These are phyloP conservation scores for Elsinoe necatrix DNA, from an alignment of 2,329 filamentous ascomycete genomes.

Conservation along the genomic window DNA sequence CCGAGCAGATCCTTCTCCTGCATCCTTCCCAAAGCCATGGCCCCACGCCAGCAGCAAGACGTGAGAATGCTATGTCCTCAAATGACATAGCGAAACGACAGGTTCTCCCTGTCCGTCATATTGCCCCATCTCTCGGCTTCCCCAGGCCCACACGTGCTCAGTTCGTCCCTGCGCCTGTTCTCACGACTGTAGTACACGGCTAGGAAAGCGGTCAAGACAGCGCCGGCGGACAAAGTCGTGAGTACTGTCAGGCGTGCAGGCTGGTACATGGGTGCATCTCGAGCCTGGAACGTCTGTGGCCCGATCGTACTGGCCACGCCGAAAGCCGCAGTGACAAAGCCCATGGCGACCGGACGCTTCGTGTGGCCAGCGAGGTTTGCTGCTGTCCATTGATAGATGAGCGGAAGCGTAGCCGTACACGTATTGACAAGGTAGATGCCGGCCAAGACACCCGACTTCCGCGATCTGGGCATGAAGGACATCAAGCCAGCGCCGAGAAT, in stretches of 20 bases:
- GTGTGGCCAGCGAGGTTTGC: conserved; percentile 57
- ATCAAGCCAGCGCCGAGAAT: conserved; percentile 17
- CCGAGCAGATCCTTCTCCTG: background rate
- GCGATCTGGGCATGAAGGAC: conserved; percentile 32
- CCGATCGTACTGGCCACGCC: conserved; percentile 31
- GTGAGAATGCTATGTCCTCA: background rate
- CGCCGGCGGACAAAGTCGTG: background rate
- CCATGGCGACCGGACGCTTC: conserved; percentile 58
- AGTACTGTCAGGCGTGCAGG: conserved; percentile 24
- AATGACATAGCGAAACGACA: conserved; percentile 2
- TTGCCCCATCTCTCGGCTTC: conserved; percentile 13
- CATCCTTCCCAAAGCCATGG: background rate
- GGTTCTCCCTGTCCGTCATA: conserved; percentile 11
- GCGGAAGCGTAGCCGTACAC: conserved; percentile 26
- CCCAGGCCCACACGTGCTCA: background rate
- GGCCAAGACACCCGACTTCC: conserved; percentile 33
- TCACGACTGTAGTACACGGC: conserved; percentile 9
- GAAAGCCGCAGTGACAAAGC: conserved; percentile 11
- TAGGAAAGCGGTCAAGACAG: conserved; percentile 2
- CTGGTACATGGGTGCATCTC: conserved; percentile 29
- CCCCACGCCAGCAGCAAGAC: background rate
- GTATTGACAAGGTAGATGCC: conserved; percentile 28
- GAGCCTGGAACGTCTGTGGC: conserved; percentile 29
- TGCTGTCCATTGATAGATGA: conserved; percentile 29
- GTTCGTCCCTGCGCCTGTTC: conserved; percentile 4